Evolutionary conservation across 2,329 filamentous ascomycete genomes (phyloP), one percentile per base, ranked within the genome.

Genomic region (Allantophomopsis lycopodina): DNA sequence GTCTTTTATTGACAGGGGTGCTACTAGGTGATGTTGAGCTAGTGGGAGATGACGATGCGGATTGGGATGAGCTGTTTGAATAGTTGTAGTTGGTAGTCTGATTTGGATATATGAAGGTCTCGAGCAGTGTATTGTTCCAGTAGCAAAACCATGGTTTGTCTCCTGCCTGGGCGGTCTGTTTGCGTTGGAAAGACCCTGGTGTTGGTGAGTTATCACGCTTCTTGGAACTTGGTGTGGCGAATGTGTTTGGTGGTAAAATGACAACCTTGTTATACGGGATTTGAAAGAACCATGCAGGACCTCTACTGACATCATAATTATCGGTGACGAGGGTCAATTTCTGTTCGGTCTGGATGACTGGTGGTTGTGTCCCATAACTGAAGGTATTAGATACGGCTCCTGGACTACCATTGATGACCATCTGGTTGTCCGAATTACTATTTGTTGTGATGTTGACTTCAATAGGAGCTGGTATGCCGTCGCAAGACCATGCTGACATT

Each of bases 101-200:
- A 40, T 72, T 66, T 39, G 74, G 62, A 50, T 80, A 83, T 36
- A 83, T 67, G 55, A 80, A 82, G 31, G 73, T 71, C 54, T 83
- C 78, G 37, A 82, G 63, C 39, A 75, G 64, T 0, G 78, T 83
- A 12, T 64, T 61, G 51, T 83, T 83, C 76, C 76, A 83, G 53
- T 71, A 73, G 55, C 78, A 83, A 50, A 75, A 79, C 77, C 77
- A 83, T 2, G 77, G 76, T 42, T 65, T 66, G 30, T 80, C 73
- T 7, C 73, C 72, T n/a, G 66, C 63, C 41, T 61, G 53, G 10
- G 61, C 53, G 40, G 65, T 60, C 38, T 62, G 54, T 45, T 48
- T 46, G 41, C 49, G 35, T 42, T 38, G 38, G 38, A 50, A 52
- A 31, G 41, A 38, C 5, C 17, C 40, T 11, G 2, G 42, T 23